phyloP scores from a whole-genome alignment of 1,139 yeast genomes.

The Zygosaccharomyces pseudobailii region DNA sequence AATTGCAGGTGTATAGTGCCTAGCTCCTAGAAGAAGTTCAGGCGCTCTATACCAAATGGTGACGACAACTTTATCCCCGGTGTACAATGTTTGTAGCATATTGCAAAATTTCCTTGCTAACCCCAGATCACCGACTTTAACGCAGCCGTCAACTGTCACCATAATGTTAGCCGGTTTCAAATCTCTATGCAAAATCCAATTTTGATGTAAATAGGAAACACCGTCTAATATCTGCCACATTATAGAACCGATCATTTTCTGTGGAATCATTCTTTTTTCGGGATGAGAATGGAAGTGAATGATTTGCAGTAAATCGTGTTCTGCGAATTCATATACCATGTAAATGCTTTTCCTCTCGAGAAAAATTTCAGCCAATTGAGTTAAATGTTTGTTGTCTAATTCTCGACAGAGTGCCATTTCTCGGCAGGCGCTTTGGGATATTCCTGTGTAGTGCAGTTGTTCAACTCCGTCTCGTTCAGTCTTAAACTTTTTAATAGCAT shows the following conservation, averaged over 20 bases:
- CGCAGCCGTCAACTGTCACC: constrained; percentile 85
- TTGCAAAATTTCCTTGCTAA: constrained; percentile 86
- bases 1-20: constrained; percentile 92
- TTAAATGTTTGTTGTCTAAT: constrained; percentile 70
- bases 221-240: constrained; percentile 93
- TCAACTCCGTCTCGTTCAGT: constrained; percentile 89
- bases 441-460: constrained; percentile 84
- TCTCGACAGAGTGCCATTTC: constrained; percentile 96
- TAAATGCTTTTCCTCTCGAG: constrained; percentile 86
- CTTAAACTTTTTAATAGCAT: constrained; percentile 94
- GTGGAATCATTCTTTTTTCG: constrained; percentile 72
- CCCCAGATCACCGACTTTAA: constrained; percentile 94
- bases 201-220: constrained; percentile 83
- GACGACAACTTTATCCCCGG: constrained; percentile 96
- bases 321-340: constrained; percentile 94
- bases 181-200: constrained; percentile 95
- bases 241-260: constrained; percentile 70
- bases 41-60: constrained; percentile 99
- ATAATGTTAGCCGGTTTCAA: constrained; percentile 96
- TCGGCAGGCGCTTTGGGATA: constrained; percentile 91
- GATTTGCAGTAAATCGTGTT: constrained; percentile 87
- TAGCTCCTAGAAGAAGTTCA: constrained; percentile 80
- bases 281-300: constrained; percentile 94
- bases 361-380: constrained; percentile 77
- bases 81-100: constrained; percentile 80